Evolutionary conservation across 164 flowering plant genomes (phyloP).

Genomic region (Vitis vinifera): DNA sequence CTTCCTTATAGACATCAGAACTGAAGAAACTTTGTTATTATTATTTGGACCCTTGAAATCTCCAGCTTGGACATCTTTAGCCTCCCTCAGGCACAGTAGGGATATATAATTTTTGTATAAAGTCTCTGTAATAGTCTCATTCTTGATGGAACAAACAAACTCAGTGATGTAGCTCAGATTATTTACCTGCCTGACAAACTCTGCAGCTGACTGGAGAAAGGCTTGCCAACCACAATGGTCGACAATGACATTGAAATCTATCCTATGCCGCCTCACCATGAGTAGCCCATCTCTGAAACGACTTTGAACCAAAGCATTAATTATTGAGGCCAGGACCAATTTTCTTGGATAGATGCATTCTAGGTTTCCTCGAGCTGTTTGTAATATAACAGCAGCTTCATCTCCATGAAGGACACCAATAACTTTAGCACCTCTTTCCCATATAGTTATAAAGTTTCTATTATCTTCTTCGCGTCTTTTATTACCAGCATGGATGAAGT

Average conservation of each 20-base stretch:
- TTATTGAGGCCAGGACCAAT: conserved; percentile 72
- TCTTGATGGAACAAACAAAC: conserved; percentile 77
- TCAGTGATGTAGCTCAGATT: conserved; percentile 85
- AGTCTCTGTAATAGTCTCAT: conserved; percentile 66
- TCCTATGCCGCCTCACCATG: conserved; percentile 91
- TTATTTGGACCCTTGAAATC: conserved; percentile 19
- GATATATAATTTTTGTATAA: conserved; percentile 58
- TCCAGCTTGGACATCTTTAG: conserved; percentile 16
- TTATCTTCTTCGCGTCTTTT: conserved; percentile 52
- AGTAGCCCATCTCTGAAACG: conserved; percentile 88
- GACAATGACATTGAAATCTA: conserved; percentile 85
- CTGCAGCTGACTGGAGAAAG: conserved; percentile 63
- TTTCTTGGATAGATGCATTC: conserved; percentile 94
- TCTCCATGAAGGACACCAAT: conserved; percentile 89
- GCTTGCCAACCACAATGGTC: conserved; percentile 80
- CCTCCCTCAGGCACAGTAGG: conserved; percentile 26
- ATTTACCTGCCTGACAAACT: conserved; percentile 82
- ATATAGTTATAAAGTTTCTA: conserved; percentile 50
- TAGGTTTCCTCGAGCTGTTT: conserved; percentile 83
- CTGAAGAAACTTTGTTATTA: conserved; percentile 61
- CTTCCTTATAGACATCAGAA: conserved; percentile 62
- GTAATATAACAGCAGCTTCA: conserved; percentile 80
- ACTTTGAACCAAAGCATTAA: conserved; percentile 70
- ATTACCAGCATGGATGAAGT: conserved; percentile 37
- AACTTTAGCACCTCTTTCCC: conserved; percentile 94